Base-by-base conservation (phyloP, 2,329 filamentous ascomycete species). In the Trichoderma asperellum region DNA sequence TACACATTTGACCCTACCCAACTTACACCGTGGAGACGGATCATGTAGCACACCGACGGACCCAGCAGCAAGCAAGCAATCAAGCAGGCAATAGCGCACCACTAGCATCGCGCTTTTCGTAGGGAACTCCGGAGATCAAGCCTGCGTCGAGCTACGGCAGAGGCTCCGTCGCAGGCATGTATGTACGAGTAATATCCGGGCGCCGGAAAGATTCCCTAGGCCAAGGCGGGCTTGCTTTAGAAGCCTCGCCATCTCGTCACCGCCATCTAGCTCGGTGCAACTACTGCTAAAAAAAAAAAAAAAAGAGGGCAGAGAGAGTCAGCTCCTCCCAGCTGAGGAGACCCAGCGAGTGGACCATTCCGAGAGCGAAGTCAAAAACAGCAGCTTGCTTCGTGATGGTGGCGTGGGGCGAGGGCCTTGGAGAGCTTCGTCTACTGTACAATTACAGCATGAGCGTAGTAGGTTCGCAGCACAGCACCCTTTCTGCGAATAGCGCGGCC, bases 281-380 rank as follows among this genome's bases (percentile, higher is more conserved):
- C 35, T 27, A 66, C 60, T 35, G 61, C 52, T 65, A 53, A 32
- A 49, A 68, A 61, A 29, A 57, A 24, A 29, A 53, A 32, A 49
- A 68, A 61, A 29, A 57, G 34, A 29, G 21, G 47, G 32, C 49
- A 68, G 55, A n/a, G 57, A n/a, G 29, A 35, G 47, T 68, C 57
- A 61, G 65, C 56, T 53, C 12, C 35, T 43, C 32, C 66, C 66
- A 62, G 66, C 66, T 68, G 58, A 68, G 64, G 47, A 43, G 14
- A 40, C 53, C 64, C 60, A 32, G 52, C 64, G 64, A 62, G 58
- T 62, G 66, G 66, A 68, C 56, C 64, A 55, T 49, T 55, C 64
- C 53, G 53, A 32, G 55, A 52, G n/a, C 60, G n/a, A 52, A 59
- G 55, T 49, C 52, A 37, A 12, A 34, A 34, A 37, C 29, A 55